Base-by-base conservation (phyloP, 176 grass and related monocot genomes). In the Triticum turgidum region DNA sequence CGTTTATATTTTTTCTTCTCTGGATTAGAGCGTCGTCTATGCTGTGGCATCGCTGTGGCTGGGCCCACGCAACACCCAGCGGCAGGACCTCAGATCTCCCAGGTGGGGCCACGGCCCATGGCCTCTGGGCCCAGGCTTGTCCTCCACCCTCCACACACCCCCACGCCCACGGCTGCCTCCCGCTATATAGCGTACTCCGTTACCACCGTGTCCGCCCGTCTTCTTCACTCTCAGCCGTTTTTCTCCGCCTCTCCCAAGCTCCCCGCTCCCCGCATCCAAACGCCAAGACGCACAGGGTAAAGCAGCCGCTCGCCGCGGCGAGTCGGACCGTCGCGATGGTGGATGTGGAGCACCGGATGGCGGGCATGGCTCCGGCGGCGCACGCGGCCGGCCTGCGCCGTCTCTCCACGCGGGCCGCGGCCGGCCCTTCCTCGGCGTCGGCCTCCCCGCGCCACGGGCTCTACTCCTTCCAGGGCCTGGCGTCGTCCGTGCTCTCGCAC, bases 371-470 rank as follows among this genome's bases (percentile, higher is more conserved):
- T 22, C 86, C 90, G 13, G 75, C 79, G 33, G 90, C 94, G 20
- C 90, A 97, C 76, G 88, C 90, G 0, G 94, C 94, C 3, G 97
- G 85, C 0, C 89, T 99, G 4, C 94, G 97, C 17, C 94, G 97
- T 12, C 94, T 99, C 10, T 96, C 90, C 20, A 94, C 89, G 12
- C 97, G 97, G 64, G 97, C 97, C 10, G 88, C 91, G 6, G 85
- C 85, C 22, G 89, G 94, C 0, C 22, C 83, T 6, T 62, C 91
- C 10, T 87, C 91, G 29, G 87, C 87, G 34, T 88, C 89, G 1
- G 78, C 87, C 11, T 86, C 96, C 9, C 87, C 85, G 78, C 89
- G 94, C 10, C 82, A 89, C 21, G 94, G 92, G 21, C 85, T 91
- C 18, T 83, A 95, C 67, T 99, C 97, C 22, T 94, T 96, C 83